Evolutionary conservation across 805 yeast genomes (phyloP).

Genomic region (Spathaspora gorwiae): DNA sequence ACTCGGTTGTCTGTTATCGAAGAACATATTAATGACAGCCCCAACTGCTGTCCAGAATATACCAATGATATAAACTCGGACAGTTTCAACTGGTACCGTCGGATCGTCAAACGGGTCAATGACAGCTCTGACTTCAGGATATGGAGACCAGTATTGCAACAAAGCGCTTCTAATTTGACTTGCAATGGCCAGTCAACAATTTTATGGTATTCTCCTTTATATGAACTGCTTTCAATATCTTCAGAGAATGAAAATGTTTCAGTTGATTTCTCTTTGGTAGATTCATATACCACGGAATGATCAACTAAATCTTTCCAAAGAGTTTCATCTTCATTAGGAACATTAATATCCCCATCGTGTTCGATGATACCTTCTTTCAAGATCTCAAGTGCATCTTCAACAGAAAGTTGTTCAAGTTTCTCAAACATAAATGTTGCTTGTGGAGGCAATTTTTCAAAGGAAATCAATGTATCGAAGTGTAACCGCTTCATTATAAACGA

Average conservation of each 20-base stretch:
- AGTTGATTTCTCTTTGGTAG: background rate
- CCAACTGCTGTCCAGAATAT: constrained; percentile 49
- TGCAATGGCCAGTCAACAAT: constrained; percentile 16
- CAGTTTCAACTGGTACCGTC: constrained; percentile 29
- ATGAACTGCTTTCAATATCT: background rate
- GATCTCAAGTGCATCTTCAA: constrained; percentile 21
- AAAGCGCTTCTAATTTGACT: constrained; percentile 40
- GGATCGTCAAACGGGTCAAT: constrained; percentile 35
- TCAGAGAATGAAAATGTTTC: background rate
- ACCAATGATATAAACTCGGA: constrained; percentile 49
- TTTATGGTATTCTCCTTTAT: constrained; percentile 1
- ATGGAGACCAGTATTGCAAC: constrained; percentile 28
- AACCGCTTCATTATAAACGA: constrained; percentile 23
- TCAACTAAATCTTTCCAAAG: constrained; percentile 18
- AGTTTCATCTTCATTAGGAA: constrained; percentile 24
- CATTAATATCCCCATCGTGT: constrained; percentile 30
- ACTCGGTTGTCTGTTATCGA: constrained; percentile 48
- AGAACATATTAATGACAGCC: constrained; percentile 52
- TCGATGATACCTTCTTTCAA: constrained; percentile 25
- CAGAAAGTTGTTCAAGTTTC: constrained; percentile 20
- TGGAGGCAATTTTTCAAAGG: constrained; percentile 28
- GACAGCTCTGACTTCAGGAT: constrained; percentile 28
- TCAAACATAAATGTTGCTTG: constrained; percentile 27
- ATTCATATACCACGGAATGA: background rate
- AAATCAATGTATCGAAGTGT: constrained; percentile 18